These are phyloP conservation scores for Prunus mongolica DNA, from an alignment of 306 rosid genomes.

Conservation along the genomic window DNA sequence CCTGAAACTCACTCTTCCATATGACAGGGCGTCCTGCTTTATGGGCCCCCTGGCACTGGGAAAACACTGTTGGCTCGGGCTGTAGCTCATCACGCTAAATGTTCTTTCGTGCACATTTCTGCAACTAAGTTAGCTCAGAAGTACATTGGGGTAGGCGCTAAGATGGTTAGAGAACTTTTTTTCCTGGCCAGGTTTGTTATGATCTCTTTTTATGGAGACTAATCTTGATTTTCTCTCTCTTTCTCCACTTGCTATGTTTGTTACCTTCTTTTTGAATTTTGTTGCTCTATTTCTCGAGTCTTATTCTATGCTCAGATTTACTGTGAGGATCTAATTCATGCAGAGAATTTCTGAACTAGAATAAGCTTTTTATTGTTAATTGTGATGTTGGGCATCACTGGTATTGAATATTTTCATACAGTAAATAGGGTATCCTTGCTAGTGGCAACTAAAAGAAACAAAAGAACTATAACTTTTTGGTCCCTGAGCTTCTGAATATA, in stretches of 20 bases:
- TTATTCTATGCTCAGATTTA: not conserved
- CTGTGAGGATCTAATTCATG: not conserved
- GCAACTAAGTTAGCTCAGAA: conserved; percentile 96
- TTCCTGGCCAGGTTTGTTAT: conserved; percentile 94
- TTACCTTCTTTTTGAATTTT: not conserved
- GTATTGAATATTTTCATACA: too few species aligned
- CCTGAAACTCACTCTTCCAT: conserved; percentile 11
- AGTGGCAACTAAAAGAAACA: not conserved
- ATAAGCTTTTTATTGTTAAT: not conserved
- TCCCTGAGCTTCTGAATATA: not conserved
- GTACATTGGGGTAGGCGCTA: conserved; percentile 97
- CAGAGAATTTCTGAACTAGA: not conserved
- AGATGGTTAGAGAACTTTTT: conserved; percentile 98
- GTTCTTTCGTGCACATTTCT: conserved; percentile 95
- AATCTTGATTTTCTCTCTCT: not conserved
- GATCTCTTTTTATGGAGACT: conserved; percentile 7
- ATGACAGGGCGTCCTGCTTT: not conserved
- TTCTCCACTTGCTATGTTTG: not conserved
- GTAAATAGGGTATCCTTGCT: too few species aligned
- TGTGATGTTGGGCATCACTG: not conserved
- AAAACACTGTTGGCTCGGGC: not conserved
- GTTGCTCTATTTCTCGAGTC: not conserved
- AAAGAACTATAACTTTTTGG: not conserved
- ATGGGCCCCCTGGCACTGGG: not conserved
- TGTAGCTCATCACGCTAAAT: not conserved